A percentile compares a stretch with the other conserved stretches of the same genome.
These are phyloP conservation scores for Ophiocordyceps polyrhachis-furcata DNA, from an alignment of 2,329 filamentous ascomycete species.

Conservation along the genomic window DNA sequence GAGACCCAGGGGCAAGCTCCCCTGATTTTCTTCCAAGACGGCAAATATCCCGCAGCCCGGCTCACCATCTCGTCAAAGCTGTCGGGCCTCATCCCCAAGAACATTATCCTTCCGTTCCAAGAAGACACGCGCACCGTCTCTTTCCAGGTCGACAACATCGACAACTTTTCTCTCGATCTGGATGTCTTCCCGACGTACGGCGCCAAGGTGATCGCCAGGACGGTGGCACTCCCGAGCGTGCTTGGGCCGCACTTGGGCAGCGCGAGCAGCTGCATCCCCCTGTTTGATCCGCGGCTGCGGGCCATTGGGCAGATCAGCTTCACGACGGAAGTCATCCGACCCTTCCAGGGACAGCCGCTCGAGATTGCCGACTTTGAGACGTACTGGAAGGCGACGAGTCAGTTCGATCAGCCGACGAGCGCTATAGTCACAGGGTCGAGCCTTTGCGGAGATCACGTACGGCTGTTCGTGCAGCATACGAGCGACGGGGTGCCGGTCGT, in stretches of 20 bases:
- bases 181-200: conserved; percentile 96
- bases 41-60: conserved; percentile 86
- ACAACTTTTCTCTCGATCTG: conserved; percentile 87
- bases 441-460: conserved; percentile 84
- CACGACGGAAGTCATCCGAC: conserved; percentile 89
- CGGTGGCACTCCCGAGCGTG: conserved; percentile 72
- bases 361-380: conserved; percentile 98
- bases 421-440: conserved; percentile 89
- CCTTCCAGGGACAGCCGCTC: conserved; percentile 76
- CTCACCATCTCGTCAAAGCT: conserved; percentile 93
- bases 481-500: conserved; percentile 73
- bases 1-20: conserved; percentile 57
- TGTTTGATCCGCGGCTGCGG: conserved; percentile 81
- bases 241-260: conserved; percentile 62
- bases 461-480: conserved; percentile 81
- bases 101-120: conserved; percentile 85
- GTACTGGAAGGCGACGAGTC: conserved; percentile 97
- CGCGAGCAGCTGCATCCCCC: conserved; percentile 64
- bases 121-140: conserved; percentile 87
- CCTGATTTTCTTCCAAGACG: conserved; percentile 89
- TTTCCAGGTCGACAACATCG: conserved; percentile 88
- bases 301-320: conserved; percentile 91
- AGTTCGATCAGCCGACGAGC: conserved; percentile 61
- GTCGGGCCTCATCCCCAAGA: conserved; percentile 90
- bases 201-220: conserved; percentile 92